Base-by-base conservation (phyloP, 2,329 filamentous ascomycete genomes). In the Bipolaris zeicola region DNA sequence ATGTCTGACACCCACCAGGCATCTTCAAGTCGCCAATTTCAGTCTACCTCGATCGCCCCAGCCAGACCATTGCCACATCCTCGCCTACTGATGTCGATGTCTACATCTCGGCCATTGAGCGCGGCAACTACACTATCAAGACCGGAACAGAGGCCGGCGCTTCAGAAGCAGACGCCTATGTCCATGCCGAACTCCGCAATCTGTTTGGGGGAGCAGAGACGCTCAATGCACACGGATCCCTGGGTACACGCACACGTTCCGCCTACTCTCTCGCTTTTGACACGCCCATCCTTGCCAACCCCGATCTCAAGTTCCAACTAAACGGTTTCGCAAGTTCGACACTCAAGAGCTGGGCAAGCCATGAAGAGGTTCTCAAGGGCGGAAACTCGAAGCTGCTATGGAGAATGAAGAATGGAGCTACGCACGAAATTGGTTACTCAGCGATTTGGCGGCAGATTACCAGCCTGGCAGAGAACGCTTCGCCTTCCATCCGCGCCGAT, bases 131-230 rank as follows among this genome's bases (percentile, higher is more conserved):
- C 70, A 87, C 92, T 57, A 85, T 98, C 69, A 96, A 96, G 80
- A 96, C 93, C 0, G 95, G 95, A 57, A 98, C 95, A 7, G 94
- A 98, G 73, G 84, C 96, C 43, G 95, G 95, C 61, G 96, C 96
- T 71, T 88, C 91, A 20, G 95, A 99, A 77, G 95, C 94, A 34
- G 96, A 93, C 6, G 94, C 93, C 3, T 98, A 96, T 72, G 89
- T 91, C 64, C 94, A 95, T 65, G 83, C 92, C 42, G 83, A 94
- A 49, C 88, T 92, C 81, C 88, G 95, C 65, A 99, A 99, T 77
- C 84, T 99, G 57, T 91, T 99, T 73, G 95, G 95, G 49, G 95
- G 95, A 37, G 95, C 93, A 22, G 95, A 99, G 80, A 90, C 89
- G 54, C 79, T 99, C 61, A 91, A 91, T 50, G 80, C 96, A 57